A percentile compares a stretch with the other conserved stretches of the same genome.
Conservation (phyloP, 441 rosid genomes). For the Arabidopsis hybrid region DNA sequence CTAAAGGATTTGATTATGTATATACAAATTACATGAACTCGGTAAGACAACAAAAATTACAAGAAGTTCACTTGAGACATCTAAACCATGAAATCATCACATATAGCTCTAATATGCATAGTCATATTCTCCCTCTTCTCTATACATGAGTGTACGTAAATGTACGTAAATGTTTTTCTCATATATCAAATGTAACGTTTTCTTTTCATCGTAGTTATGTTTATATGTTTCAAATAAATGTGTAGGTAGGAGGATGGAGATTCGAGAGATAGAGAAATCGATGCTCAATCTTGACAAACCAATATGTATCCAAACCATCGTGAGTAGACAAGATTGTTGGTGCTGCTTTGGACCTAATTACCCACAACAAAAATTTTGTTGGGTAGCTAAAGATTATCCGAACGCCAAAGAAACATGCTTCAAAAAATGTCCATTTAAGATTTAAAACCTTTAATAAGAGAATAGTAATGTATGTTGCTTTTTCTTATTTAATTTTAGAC, state of each 20-base stretch:
- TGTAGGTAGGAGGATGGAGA: neutral
- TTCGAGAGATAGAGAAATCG: neutral
- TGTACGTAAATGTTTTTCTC: neutral
- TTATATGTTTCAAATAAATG: neutral
- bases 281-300: too few relatives aligned
- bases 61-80: neutral
- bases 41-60: neutral
- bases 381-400: too few relatives aligned
- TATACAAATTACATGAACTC: neutral
- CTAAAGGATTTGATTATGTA: neutral
- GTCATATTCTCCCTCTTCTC: neutral
- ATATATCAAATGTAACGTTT: neutral
- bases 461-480: too few relatives aligned
- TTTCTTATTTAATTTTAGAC: too few relatives aligned
- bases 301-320: too few relatives aligned
- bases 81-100: constrained; percentile 7
- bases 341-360: too few relatives aligned
- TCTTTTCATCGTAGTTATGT: neutral
- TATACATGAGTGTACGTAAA: neutral
- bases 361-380: too few relatives aligned
- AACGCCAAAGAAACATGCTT: too few relatives aligned
- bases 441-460: too few relatives aligned
- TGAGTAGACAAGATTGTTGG: too few relatives aligned
- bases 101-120: neutral
- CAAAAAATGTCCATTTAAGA: too few relatives aligned